Evolutionary conservation across 441 rosid species (phyloP).

Genomic region (Lepidium campestre): DNA sequence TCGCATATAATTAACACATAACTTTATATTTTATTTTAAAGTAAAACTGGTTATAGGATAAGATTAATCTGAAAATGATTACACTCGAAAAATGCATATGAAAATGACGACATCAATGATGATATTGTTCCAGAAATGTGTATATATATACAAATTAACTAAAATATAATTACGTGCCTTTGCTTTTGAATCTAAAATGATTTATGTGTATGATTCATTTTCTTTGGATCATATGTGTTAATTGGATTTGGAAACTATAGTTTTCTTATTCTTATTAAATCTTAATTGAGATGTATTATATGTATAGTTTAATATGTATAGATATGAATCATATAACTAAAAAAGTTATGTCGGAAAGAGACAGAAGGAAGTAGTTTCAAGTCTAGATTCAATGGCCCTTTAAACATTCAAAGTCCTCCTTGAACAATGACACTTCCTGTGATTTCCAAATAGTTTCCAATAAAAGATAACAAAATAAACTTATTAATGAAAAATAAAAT

Average conservation of each 20-base stretch:
- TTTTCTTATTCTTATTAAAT: not conserved
- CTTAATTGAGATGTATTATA: not conserved
- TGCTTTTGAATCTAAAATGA: not conserved
- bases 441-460: not conserved
- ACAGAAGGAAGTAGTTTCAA: conserved; percentile 16
- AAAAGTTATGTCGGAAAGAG: conserved; percentile 14
- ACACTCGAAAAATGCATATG: conserved; percentile 9
- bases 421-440: conserved; percentile 19
- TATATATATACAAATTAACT: not conserved
- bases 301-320: no score
- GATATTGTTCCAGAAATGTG: conserved; percentile 17
- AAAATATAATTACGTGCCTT: not conserved
- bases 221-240: not conserved
- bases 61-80: conserved; percentile 21
- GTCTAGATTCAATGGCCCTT: conserved; percentile 30
- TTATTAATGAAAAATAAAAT: not conserved
- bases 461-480: not conserved
- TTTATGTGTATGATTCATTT: not conserved
- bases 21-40: conserved; percentile 9
- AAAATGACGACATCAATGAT: conserved; percentile 20
- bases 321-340: not conserved
- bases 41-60: conserved; percentile 16
- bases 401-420: conserved; percentile 23
- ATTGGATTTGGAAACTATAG: not conserved
- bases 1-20: conserved; percentile 10